Conservation (phyloP, 495 filamentous ascomycete genomes). For the Penicillium taxi region DNA sequence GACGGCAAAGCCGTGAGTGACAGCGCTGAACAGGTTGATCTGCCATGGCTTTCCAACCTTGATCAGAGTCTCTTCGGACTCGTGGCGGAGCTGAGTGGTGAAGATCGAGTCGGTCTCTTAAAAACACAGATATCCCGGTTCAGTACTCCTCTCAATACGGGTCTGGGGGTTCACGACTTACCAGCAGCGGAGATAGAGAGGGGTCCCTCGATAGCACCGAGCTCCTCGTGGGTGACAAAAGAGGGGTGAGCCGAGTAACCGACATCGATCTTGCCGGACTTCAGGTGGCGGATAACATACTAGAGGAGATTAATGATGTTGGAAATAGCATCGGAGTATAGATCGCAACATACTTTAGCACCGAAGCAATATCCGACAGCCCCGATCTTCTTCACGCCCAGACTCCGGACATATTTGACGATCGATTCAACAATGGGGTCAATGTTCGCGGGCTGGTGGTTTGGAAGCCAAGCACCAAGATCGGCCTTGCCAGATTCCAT, state of each 20-base stretch:
- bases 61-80: slow-evolving; percentile 52
- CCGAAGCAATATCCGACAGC: slow-evolving; percentile 47
- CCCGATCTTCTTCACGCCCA: slow-evolving; percentile 59
- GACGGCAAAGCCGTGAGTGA: slow-evolving; percentile 75
- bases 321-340: background rate
- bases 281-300: slow-evolving; percentile 40
- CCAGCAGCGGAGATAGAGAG: slow-evolving; percentile 68
- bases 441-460: slow-evolving; percentile 50
- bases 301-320: slow-evolving; percentile 5
- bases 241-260: slow-evolving; percentile 72
- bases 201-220: slow-evolving; percentile 61
- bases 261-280: slow-evolving; percentile 46
- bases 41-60: slow-evolving; percentile 63
- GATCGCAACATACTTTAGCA: slow-evolving; percentile 27
- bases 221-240: slow-evolving; percentile 69
- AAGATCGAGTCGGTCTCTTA: slow-evolving; percentile 72
- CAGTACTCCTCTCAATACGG: too few species aligned
- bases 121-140: too few species aligned
- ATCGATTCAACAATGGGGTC: slow-evolving; percentile 56
- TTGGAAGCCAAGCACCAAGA: slow-evolving; percentile 49
- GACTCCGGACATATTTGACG: slow-evolving; percentile 52
- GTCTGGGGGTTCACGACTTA: slow-evolving; percentile 21
- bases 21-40: slow-evolving; percentile 70
- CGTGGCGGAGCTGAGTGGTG: slow-evolving; percentile 61
- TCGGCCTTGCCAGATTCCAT: slow-evolving; percentile 53